Percentiles rank a stretch among this genome's conserved stretches.
Evolutionary conservation across 495 filamentous ascomycete genomes (phyloP).

Genomic region (Articulospora tetracladia): DNA sequence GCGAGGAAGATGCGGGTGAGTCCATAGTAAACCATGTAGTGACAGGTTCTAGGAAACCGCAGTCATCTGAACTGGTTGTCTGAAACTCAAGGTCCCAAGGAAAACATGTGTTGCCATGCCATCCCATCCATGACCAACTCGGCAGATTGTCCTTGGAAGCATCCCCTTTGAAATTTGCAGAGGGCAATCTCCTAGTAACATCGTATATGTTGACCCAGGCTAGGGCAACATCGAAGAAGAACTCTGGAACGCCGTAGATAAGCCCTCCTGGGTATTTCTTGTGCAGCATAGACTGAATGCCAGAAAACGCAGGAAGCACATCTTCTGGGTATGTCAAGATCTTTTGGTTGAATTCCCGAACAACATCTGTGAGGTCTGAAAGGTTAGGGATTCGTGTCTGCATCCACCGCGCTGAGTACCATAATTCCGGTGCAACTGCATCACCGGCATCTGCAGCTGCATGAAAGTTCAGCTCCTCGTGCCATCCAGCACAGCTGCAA

Average conservation of each 20-base stretch:
- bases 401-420: constrained; percentile 2
- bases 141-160: constrained; percentile 13
- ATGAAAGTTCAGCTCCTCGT: constrained; percentile 18
- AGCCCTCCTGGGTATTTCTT: constrained; percentile 7
- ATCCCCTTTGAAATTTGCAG: constrained; percentile 4
- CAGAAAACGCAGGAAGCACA: background rate
- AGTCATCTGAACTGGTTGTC: background rate
- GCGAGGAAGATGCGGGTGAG: background rate
- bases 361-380: background rate
- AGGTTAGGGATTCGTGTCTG: background rate
- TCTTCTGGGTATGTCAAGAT: constrained; percentile 12
- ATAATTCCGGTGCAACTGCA: constrained; percentile 1
- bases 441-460: background rate
- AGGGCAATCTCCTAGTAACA: background rate
- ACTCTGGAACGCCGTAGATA: constrained; percentile 5
- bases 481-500: constrained; percentile 21
- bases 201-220: constrained; percentile 1
- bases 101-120: constrained; percentile 18
- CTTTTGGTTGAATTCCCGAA: constrained; percentile 20
- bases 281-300: constrained; percentile 5
- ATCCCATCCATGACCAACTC: constrained; percentile 30
- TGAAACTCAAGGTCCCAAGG: background rate
- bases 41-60: constrained; percentile 17
- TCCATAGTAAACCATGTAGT: constrained; percentile 12
- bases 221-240: constrained; percentile 10